These are phyloP conservation scores for Phoenix roebelenii DNA, from an alignment of 176 grass and related monocot genomes.

Conservation along the genomic window DNA sequence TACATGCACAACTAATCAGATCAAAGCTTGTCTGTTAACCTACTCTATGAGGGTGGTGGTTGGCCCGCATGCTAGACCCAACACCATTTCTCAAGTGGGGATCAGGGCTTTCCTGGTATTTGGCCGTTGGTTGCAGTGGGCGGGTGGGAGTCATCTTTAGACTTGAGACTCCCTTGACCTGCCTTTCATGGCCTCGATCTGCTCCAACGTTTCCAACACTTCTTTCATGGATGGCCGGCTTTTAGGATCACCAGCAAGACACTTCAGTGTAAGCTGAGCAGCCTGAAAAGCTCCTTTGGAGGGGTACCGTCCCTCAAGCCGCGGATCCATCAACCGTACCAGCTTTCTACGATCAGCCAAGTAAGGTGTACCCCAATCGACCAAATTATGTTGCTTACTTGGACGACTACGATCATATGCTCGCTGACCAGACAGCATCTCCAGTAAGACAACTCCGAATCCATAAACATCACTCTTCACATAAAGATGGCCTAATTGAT, in stretches of 20 bases:
- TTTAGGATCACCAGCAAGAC: conserved; percentile 58
- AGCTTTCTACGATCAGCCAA: conserved; percentile 62
- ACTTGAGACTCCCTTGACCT: conserved; percentile 25
- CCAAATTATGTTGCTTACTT: conserved; percentile 43
- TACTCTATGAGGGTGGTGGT: no score
- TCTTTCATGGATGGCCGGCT: conserved; percentile 83
- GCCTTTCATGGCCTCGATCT: conserved; percentile 51
- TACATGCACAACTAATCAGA: no score
- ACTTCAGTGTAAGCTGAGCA: conserved; percentile 65
- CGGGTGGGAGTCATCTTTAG: conserved; percentile 12
- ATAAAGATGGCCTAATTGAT: conserved; percentile 62
- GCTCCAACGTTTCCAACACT: conserved; percentile 60
- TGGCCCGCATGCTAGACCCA: no score
- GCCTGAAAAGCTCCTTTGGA: conserved; percentile 52
- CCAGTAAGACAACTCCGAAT: conserved; percentile 70
- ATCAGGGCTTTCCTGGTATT: no score
- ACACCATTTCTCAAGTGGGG: no score
- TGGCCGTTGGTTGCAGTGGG: conserved; percentile 1
- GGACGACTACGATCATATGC: conserved; percentile 34
- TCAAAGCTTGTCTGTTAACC: no score
- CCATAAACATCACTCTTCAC: conserved; percentile 94
- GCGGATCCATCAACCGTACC: conserved; percentile 50
- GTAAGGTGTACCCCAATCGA: conserved; percentile 59
- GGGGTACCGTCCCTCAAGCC: conserved; percentile 66
- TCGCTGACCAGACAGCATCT: conserved; percentile 70